These are phyloP conservation scores for Agrocybe praecox DNA, from an alignment of 768 basidiomycete genomes.

Conservation along the genomic window DNA sequence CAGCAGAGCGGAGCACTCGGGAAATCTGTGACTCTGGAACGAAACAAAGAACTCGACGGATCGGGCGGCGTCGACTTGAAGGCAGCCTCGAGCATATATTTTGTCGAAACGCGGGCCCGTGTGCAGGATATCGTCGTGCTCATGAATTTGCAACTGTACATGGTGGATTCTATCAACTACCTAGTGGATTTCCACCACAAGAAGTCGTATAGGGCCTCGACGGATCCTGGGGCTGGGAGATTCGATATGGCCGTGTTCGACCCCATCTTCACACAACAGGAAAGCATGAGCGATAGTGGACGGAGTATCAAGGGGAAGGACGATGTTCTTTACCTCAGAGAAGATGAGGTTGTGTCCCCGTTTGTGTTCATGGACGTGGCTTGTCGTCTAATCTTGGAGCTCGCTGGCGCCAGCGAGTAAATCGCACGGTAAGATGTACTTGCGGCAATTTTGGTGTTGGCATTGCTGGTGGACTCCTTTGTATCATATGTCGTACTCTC, in stretches of 20 bases:
- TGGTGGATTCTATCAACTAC: constrained; percentile 95
- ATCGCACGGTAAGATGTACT: background rate
- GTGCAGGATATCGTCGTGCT: constrained; percentile 93
- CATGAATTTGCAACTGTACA: constrained; percentile 97
- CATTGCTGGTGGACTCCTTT: background rate
- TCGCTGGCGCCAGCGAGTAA: constrained; percentile 66
- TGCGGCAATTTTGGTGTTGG: background rate
- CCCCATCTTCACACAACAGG: constrained; percentile 45
- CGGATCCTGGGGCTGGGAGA: constrained; percentile 65
- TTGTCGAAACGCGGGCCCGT: constrained; percentile 90
- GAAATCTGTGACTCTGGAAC: constrained; percentile 51
- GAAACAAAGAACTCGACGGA: constrained; percentile 65
- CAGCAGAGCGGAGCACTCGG: constrained; percentile 18
- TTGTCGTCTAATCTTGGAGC: constrained; percentile 89
- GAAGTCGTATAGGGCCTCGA: constrained; percentile 83
- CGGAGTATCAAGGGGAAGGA: constrained; percentile 60
- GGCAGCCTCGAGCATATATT: constrained; percentile 80
- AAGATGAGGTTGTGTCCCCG: constrained; percentile 78
- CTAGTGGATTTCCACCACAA: constrained; percentile 99
- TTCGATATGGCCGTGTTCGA: constrained; percentile 69
- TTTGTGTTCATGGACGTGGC: constrained; percentile 98
- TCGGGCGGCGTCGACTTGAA: constrained; percentile 62
- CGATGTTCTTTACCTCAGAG: constrained; percentile 32
- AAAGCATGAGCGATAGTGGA: constrained; percentile 48
- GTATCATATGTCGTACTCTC: background rate